Conservation (phyloP, 495 filamentous ascomycete species). For the Penicillium fimorum region DNA sequence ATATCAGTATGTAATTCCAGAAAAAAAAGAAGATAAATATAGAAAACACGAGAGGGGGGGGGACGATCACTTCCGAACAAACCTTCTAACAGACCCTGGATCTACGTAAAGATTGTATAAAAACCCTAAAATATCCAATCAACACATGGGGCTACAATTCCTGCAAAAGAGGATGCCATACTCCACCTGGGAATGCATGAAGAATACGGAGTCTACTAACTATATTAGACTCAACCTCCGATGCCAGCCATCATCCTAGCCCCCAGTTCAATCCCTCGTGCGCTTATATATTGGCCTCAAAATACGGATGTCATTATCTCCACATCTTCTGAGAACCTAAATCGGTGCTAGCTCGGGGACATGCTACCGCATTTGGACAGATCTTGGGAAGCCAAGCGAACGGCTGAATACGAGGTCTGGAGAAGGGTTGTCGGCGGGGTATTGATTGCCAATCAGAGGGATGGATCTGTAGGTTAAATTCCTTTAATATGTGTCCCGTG, state of each 20-base stretch:
- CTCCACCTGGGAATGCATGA: no score
- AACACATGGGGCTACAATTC: no score
- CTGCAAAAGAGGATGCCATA: no score
- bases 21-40: constrained; percentile 3
- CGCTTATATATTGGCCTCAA: not conserved
- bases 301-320: not conserved
- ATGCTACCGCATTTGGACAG: constrained; percentile 4
- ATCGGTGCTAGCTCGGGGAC: constrained; percentile 1
- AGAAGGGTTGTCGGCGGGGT: not conserved
- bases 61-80: not conserved
- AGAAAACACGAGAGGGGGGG: not conserved
- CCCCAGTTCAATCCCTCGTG: not conserved
- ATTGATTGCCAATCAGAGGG: constrained; percentile 8
- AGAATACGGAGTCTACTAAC: no score
- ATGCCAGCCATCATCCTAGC: not conserved
- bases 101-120: no score
- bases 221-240: not conserved
- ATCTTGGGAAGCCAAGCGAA: constrained; percentile 7
- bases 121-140: no score
- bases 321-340: not conserved
- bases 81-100: no score
- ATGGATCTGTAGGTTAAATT: constrained; percentile 14
- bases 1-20: not conserved
- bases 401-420: constrained; percentile 23
- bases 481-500: constrained; percentile 2